Base-by-base conservation (phyloP, 2,329 filamentous ascomycete genomes). In the Sphaerulina musiva region DNA sequence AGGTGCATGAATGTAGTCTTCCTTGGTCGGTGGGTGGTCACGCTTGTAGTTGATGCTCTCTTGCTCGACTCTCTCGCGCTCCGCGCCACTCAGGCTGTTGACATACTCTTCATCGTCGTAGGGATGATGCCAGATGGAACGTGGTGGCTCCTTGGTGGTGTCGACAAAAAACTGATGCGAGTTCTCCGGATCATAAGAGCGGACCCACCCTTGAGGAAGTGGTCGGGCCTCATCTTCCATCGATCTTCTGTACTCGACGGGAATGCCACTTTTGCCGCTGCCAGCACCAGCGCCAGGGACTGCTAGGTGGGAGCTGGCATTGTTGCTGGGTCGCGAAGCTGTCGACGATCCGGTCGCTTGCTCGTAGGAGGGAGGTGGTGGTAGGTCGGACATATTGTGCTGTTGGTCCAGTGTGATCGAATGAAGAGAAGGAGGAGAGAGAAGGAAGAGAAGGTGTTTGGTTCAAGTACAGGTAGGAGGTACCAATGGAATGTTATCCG, bases 111-210 rank as follows among this genome's bases (percentile, higher is more conserved):
- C 74, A 62, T 83, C 81, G 62, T 84, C 81, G 65, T 82, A 79
- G 0, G 81, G 81, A 63, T 84, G 81, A 43, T 76, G 73, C 81
- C 81, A 84, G 60, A 80, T 82, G 53, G 76, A 78, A 45, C 79
- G 75, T 0, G 80, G 80, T 0, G 80, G 80, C 10, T 76, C 68
- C 29, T 71, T 67, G 31, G 62, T 75, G 1, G 79, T 83, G 67
- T 84, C 78, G 62, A 84, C 80, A 68, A 81, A 84, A 75, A 82
- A 84, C 62, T 83, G 80, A 62, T 84, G 81, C 14, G 76, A 65
- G 10, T 72, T 73, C 48, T 76, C 62, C 0, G 74, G 64, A 63
- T 84, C 81, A 65, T 76, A 83, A 55, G 76, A 73, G 2, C 81
- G 72, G 1, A 82, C 69, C 81, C 81, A 84, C 41, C 80, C 80